A percentile compares a stretch with the other conserved stretches of the same genome.
Conservation (phyloP, 164 flowering plant species). For the Magnolia changhungtana region DNA sequence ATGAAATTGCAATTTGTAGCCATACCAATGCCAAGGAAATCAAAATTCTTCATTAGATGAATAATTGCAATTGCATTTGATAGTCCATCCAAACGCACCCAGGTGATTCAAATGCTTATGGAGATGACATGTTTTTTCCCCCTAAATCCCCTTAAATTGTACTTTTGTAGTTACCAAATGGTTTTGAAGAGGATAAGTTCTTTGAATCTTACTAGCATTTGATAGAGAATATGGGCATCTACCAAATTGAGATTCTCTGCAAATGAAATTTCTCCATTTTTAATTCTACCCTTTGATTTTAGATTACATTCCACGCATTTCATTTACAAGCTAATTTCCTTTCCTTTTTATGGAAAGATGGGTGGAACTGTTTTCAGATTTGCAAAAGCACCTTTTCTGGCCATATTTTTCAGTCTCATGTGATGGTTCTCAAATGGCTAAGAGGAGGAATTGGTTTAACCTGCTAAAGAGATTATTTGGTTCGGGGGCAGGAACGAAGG, state of each 20-base stretch:
- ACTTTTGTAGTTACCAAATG: not conserved
- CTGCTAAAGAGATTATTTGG: conserved; percentile 48
- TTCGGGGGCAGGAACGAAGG: conserved; percentile 34
- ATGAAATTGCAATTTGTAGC: not conserved
- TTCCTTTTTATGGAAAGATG: not conserved
- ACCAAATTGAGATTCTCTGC: not conserved
- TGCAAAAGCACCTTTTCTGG: conserved; percentile 2
- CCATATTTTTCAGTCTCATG: not conserved
- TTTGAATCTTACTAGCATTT: too few relatives aligned
- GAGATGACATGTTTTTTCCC: not conserved
- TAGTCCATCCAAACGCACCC: not conserved
- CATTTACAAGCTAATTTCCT: not conserved
- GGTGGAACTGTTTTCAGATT: not conserved
- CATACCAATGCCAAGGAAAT: too few relatives aligned
- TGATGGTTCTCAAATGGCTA: conserved; percentile 40
- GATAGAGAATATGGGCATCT: not conserved
- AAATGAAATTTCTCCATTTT: not conserved
- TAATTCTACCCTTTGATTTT: not conserved
- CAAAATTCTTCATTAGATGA: not conserved
- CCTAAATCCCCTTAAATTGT: too few relatives aligned
- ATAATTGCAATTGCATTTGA: too few relatives aligned
- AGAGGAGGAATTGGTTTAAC: conserved; percentile 55
- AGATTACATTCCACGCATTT: not conserved
- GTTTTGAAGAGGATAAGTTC: not conserved
- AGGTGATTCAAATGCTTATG: not conserved